Evolutionary conservation across 495 filamentous ascomycete species (phyloP).

Genomic region (Tuber microsphaerosporum): DNA sequence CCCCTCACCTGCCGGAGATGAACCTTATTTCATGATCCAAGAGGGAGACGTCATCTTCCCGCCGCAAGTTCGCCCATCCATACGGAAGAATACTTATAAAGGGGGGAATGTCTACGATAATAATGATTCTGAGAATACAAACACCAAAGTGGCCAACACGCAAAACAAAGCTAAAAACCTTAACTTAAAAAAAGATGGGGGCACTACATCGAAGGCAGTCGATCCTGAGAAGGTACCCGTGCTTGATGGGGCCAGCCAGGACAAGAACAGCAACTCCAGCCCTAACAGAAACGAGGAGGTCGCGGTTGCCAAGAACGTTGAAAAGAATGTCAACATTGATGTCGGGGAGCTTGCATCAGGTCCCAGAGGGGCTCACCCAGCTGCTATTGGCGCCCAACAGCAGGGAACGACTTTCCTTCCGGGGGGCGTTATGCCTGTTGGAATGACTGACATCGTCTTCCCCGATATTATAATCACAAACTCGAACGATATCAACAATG

Average conservation of each 20-base stretch:
- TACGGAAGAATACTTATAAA: slow-evolving; percentile 19
- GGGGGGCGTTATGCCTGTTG: slow-evolving; percentile 40
- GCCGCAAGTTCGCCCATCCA: slow-evolving; percentile 14
- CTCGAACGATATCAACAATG: slow-evolving; percentile 42
- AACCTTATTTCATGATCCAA: slow-evolving; percentile 7
- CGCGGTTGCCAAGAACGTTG: slow-evolving; percentile 33
- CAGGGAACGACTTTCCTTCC: slow-evolving; percentile 38
- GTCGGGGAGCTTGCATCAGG: slow-evolving; percentile 38
- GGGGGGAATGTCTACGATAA: slow-evolving; percentile 38
- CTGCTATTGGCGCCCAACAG: slow-evolving; percentile 18
- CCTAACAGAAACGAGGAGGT: slow-evolving; percentile 42
- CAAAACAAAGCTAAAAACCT: slow-evolving; percentile 24
- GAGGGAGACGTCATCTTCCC: slow-evolving; percentile 13
- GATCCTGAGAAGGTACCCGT: neutral
- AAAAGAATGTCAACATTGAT: slow-evolving; percentile 38
- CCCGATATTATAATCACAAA: slow-evolving; percentile 42
- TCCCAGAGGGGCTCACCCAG: slow-evolving; percentile 12
- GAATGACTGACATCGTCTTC: slow-evolving; percentile 41
- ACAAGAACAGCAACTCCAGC: slow-evolving; percentile 15
- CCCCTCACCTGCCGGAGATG: slow-evolving; percentile 6
- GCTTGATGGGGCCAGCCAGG: neutral
- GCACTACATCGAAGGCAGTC: neutral
- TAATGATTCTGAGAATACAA: slow-evolving; percentile 19
- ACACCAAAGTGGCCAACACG: slow-evolving; percentile 19
- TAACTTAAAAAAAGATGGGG: slow-evolving; percentile 11